A percentile compares a stretch with the other conserved stretches of the same genome.
Conservation (phyloP, 805 yeast genomes). For the Kodamaea sagamina region DNA sequence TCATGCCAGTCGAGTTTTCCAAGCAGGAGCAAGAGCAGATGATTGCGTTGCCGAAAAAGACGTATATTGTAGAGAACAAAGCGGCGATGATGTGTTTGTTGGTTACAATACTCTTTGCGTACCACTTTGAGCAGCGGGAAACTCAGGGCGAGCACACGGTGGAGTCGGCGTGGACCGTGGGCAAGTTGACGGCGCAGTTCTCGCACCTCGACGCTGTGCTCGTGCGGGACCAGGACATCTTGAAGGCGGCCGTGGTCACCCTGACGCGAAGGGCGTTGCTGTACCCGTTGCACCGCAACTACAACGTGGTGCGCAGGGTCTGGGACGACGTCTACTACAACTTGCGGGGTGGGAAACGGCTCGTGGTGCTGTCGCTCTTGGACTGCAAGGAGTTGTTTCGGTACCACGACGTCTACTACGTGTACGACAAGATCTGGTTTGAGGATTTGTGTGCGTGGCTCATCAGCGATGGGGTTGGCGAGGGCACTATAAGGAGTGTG, state of each 20-base stretch:
- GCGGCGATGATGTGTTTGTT: constrained; percentile 60
- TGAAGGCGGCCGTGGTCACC: constrained; percentile 59
- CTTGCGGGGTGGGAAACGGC: constrained; percentile 68
- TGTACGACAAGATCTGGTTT: constrained; percentile 73
- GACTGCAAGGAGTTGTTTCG: constrained; percentile 72
- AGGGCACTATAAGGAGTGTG: constrained; percentile 56
- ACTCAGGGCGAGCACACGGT: constrained; percentile 70
- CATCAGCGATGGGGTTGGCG: constrained; percentile 59
- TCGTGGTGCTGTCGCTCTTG: constrained; percentile 60
- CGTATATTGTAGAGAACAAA: constrained; percentile 55
- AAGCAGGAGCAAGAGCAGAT: constrained; percentile 65
- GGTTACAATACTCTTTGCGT: constrained; percentile 68
- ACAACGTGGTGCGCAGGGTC: constrained; percentile 54
- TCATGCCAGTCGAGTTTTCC: constrained; percentile 54
- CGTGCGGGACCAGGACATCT: constrained; percentile 29
- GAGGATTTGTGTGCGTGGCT: constrained; percentile 82
- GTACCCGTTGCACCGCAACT: constrained; percentile 80
- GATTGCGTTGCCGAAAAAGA: constrained; percentile 65
- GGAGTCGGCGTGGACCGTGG: constrained; percentile 94
- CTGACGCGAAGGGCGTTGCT: constrained; percentile 71
- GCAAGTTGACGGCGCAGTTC: constrained; percentile 80
- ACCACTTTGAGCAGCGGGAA: constrained; percentile 72
- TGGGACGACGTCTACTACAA: constrained; percentile 76
- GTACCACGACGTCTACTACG: constrained; percentile 80
- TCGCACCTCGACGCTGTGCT: constrained; percentile 65